phyloP scores from a whole-genome alignment of 2,329 filamentous ascomycete species.

The Colletotrichum sidae region DNA sequence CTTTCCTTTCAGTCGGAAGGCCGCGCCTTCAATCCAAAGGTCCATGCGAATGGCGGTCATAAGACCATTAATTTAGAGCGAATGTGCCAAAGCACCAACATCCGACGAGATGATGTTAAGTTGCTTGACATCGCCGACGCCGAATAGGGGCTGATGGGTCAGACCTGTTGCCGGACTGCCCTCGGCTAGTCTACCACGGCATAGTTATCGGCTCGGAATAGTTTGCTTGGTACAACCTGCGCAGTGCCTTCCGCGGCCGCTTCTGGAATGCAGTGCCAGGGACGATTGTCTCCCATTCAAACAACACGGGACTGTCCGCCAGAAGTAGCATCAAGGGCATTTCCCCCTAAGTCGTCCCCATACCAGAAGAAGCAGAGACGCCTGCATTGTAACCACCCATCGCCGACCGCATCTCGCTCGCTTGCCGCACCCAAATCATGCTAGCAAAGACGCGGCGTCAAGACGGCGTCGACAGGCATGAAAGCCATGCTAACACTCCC shows the following conservation, averaged over 20 bases:
- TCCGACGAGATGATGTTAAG: conserved; percentile 3
- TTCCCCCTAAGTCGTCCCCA: conserved; percentile 3
- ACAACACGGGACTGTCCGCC: conserved; percentile 25
- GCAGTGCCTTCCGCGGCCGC: conserved; percentile 3
- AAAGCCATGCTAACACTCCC: conserved; percentile 21
- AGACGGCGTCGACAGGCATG: conserved; percentile 10
- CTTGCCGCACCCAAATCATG: conserved; percentile 1
- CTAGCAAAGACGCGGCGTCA: conserved; percentile 16
- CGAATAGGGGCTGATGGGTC: conserved; percentile 1
- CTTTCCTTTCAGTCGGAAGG: conserved; percentile 15
- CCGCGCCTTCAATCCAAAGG: conserved; percentile 9
- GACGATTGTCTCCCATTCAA: conserved; percentile 3
- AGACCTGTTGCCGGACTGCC: not conserved
- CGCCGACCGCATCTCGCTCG: conserved; percentile 15
- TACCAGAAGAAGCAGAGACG: conserved; percentile 12
- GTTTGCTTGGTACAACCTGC: not conserved
- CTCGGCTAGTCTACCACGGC: not conserved
- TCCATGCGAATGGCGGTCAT: conserved; percentile 25
- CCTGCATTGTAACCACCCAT: conserved; percentile 28
- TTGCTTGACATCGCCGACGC: not conserved
- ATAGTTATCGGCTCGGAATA: conserved; percentile 11
- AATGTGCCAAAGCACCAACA: conserved; percentile 4
- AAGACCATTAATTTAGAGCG: conserved; percentile 16
- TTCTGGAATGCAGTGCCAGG: conserved; percentile 18
- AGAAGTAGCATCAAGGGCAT: conserved; percentile 23